Evolutionary conservation across 2,329 filamentous ascomycete genomes (phyloP).

Genomic region (Colletotrichum sp.): DNA sequence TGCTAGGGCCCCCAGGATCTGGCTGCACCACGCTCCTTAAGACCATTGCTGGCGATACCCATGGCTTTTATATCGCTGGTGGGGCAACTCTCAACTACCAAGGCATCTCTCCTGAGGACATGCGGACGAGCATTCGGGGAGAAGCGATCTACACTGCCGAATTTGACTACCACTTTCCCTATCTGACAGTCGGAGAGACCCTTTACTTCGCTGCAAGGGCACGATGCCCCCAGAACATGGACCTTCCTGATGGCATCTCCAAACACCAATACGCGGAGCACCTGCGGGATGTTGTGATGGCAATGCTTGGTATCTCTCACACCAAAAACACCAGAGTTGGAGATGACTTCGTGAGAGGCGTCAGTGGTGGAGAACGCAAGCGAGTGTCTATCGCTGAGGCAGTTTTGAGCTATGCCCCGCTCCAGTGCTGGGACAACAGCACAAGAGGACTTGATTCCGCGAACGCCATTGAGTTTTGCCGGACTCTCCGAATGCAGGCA

Average conservation of each 20-base stretch:
- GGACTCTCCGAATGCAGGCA: conserved; percentile 28
- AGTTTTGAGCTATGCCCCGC: conserved; percentile 29
- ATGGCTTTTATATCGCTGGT: conserved; percentile 52
- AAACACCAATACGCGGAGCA: conserved; percentile 47
- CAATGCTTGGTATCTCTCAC: conserved; percentile 59
- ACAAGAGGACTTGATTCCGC: conserved; percentile 48
- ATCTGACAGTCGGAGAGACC: conserved; percentile 64
- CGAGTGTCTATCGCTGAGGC: conserved; percentile 42
- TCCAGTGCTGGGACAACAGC: conserved; percentile 46
- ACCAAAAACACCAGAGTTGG: conserved; percentile 58
- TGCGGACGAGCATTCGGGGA: conserved; percentile 41
- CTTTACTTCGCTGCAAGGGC: conserved; percentile 64
- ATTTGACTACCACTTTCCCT: conserved; percentile 67
- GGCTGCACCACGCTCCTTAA: conserved; percentile 74
- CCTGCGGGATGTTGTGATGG: conserved; percentile 58
- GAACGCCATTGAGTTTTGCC: conserved; percentile 22
- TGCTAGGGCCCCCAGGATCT: conserved; percentile 56
- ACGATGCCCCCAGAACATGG: conserved; percentile 47
- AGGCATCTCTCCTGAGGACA: neutral
- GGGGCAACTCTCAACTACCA: conserved; percentile 13
- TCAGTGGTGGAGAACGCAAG: conserved; percentile 57
- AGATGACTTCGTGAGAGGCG: conserved; percentile 58
- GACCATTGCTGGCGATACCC: conserved; percentile 66
- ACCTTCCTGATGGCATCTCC: conserved; percentile 49
- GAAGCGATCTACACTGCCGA: conserved; percentile 72